Base-by-base conservation (phyloP, 441 rosid genomes). In the Flueggea neowawraea region DNA sequence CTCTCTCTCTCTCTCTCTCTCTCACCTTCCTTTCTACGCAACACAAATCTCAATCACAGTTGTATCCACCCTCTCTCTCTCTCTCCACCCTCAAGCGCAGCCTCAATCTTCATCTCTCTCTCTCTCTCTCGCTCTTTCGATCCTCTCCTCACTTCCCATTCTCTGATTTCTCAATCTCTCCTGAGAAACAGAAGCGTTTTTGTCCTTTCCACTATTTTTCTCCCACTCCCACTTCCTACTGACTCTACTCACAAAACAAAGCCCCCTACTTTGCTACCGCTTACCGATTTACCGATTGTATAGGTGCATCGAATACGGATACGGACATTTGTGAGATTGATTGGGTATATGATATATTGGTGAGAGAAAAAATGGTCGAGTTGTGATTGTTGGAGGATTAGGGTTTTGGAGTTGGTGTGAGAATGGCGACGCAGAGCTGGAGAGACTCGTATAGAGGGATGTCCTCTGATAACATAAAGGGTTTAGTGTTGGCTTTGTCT, bases 381-480 rank as follows among this genome's bases (percentile, higher is more conserved):
- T 14, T 47, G 50, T 43, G 31, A 5, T 41, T 58, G n/a, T 31
- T 55, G 58, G 15, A 36, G n/a, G 6, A 52, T 31, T 39, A 39
- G 49, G 47, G 63, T 48, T 60, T 58, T 22, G 28, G 43, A 9
- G 55, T 6, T 60, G 4, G 63, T 17, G 12, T 17, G 6, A 7
- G 14, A 14, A 10, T 22, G 16, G 39, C 41, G 31, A 58, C 58
- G 7, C 75, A 62, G 55, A 75, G 73, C 75, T 78, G 73, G 80
- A 62, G 61, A 32, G 81, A 74, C 45, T 57, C 78, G 31, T 78
- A 78, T 66, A 71, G 50, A 70, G 87, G 87, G 51, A 79, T 82
- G 87, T 82, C 87, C 3, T 73, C 82, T 11, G 84, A 82, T 58
- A 82, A 82, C 61, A 71, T 82, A 17, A 79, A 79, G 64, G 87